Conservation (phyloP, 2,329 filamentous ascomycete genomes). For the Parasarocladium wereldwijsianum region DNA sequence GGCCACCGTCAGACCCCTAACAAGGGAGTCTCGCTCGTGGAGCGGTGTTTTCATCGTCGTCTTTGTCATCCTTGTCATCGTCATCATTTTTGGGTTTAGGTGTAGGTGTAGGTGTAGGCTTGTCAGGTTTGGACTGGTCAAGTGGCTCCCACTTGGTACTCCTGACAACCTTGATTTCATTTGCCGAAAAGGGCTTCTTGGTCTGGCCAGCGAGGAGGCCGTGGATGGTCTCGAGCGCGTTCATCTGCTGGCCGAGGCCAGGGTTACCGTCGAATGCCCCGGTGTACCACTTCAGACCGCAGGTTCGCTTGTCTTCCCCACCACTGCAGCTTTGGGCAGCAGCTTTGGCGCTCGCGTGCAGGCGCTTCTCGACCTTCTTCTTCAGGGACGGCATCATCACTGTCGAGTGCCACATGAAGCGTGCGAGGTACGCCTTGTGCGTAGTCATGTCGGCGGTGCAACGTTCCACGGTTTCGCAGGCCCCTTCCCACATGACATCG, state of each 20-base stretch:
- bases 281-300: constrained; percentile 49
- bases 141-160: constrained; percentile 10
- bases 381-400: constrained; percentile 40
- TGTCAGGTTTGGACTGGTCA: constrained; percentile 4
- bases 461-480: constrained; percentile 42
- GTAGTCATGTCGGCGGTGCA: constrained; percentile 52
- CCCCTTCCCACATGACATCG: constrained; percentile 49
- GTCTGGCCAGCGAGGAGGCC: constrained; percentile 34
- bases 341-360: constrained; percentile 37
- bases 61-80: constrained; percentile 1
- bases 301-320: constrained; percentile 33
- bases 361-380: constrained; percentile 27
- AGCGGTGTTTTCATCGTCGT: constrained; percentile 2
- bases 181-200: constrained; percentile 28
- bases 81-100: not conserved
- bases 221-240: constrained; percentile 47
- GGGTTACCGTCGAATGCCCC: constrained; percentile 37
- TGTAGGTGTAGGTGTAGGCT: not conserved
- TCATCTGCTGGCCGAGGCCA: constrained; percentile 51
- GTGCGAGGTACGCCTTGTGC: constrained; percentile 54
- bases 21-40: constrained; percentile 2
- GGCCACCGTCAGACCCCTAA: constrained; percentile 4
- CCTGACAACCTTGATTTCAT: constrained; percentile 31
- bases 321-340: constrained; percentile 44
- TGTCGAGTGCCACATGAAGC: constrained; percentile 47